Percentiles rank a stretch among this genome's conserved stretches.
Conservation (phyloP, 495 filamentous ascomycete genomes). For the Neurospora terricola region DNA sequence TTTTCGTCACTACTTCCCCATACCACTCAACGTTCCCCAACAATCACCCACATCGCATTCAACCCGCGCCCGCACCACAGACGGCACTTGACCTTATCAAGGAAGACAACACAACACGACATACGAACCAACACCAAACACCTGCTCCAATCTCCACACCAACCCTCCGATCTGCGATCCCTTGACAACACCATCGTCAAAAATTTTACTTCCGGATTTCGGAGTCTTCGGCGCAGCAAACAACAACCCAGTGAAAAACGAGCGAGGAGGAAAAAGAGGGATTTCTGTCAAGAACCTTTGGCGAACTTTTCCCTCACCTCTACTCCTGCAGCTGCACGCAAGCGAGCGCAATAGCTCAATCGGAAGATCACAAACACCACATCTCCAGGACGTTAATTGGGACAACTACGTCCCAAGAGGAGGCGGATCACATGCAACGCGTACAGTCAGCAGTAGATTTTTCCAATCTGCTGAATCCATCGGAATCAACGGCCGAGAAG, state of each 20-base stretch:
- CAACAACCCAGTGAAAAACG: not conserved
- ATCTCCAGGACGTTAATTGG: slow-evolving; percentile 2
- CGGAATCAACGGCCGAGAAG: slow-evolving; percentile 21
- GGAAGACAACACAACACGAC: not conserved
- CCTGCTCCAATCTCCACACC: not conserved
- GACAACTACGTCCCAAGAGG: slow-evolving; percentile 1
- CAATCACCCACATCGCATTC: slow-evolving; percentile 2
- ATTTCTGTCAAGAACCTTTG: not conserved
- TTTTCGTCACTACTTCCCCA: slow-evolving; percentile 23
- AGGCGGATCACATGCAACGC: slow-evolving; percentile 59
- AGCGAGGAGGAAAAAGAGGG: not conserved
- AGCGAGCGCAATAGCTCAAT: slow-evolving; percentile 13
- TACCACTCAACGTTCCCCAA: slow-evolving; percentile 19
- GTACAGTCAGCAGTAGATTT: slow-evolving; percentile 64
- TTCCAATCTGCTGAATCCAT: slow-evolving; percentile 67
- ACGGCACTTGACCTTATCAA: slow-evolving; percentile 2
- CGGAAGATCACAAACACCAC: slow-evolving; percentile 2
- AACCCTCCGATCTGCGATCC: not conserved
- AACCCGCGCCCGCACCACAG: slow-evolving; percentile 8
- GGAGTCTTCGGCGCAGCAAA: not conserved
- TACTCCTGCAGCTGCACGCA: slow-evolving; percentile 14
- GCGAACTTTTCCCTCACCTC: not conserved
- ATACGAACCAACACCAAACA: not conserved
- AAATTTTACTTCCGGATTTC: not conserved
- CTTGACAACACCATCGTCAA: not conserved